Evolutionary conservation across 2,329 filamentous ascomycete genomes (phyloP).

Genomic region (Fusarium secorum): DNA sequence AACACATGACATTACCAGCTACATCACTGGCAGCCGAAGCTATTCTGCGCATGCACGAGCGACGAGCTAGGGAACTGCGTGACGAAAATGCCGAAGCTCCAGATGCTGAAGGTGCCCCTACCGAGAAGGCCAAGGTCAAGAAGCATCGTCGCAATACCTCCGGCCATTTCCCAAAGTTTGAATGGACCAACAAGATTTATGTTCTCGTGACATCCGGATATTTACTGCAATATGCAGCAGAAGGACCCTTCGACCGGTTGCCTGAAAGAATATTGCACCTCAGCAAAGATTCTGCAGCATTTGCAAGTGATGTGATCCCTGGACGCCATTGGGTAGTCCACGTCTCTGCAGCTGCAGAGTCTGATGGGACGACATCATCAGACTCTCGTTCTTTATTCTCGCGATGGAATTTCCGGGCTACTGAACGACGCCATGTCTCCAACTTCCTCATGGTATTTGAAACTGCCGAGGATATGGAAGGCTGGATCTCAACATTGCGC

Average conservation of each 20-base stretch:
- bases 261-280: constrained; percentile 79
- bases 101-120: constrained; percentile 15
- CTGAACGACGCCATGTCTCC: constrained; percentile 64
- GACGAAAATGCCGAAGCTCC: constrained; percentile 25
- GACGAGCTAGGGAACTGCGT: constrained; percentile 47
- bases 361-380: constrained; percentile 59
- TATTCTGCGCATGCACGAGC: constrained; percentile 68
- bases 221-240: constrained; percentile 76
- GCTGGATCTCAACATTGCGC: constrained; percentile 74
- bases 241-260: constrained; percentile 73
- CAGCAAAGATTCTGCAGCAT: constrained; percentile 78
- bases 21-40: constrained; percentile 73
- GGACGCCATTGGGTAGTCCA: constrained; percentile 83
- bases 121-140: constrained; percentile 50
- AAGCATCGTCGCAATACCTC: constrained; percentile 56
- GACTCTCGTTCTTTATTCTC: constrained; percentile 70
- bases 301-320: constrained; percentile 80
- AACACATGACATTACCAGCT: constrained; percentile 74
- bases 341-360: constrained; percentile 71
- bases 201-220: constrained; percentile 75
- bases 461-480: constrained; percentile 76
- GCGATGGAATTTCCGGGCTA: constrained; percentile 65
- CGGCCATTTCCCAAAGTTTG: constrained; percentile 56
- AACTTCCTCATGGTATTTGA: constrained; percentile 79
- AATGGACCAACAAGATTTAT: constrained; percentile 77